Evolutionary conservation across 768 basidiomycete genomes (phyloP).

Genomic region (Amanita inopinata): DNA sequence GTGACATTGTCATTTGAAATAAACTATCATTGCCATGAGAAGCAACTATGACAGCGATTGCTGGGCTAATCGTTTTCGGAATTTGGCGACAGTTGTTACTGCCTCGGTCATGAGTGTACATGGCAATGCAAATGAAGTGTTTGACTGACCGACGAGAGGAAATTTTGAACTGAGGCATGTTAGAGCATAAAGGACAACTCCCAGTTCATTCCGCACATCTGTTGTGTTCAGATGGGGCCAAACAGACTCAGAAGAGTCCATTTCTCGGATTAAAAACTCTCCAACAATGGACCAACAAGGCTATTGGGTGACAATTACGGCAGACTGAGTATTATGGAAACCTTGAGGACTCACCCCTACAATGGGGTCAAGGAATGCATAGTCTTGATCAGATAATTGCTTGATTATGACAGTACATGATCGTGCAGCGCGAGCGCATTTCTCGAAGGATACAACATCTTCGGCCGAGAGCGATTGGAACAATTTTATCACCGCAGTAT

Average conservation of each 20-base stretch:
- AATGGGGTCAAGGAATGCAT: slow-evolving; percentile 67
- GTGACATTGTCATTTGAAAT: not conserved
- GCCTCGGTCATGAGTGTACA: slow-evolving; percentile 3
- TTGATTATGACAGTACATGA: slow-evolving; percentile 51
- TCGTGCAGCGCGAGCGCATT: slow-evolving; percentile 56
- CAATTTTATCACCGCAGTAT: slow-evolving; percentile 57
- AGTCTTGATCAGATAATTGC: slow-evolving; percentile 54
- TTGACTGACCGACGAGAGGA: slow-evolving; percentile 41
- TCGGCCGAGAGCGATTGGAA: slow-evolving; percentile 53
- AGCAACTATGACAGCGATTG: slow-evolving; percentile 5
- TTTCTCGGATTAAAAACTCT: slow-evolving; percentile 56
- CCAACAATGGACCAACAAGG: slow-evolving; percentile 66
- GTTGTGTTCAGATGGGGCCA: slow-evolving; percentile 51
- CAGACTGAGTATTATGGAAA: slow-evolving; percentile 12
- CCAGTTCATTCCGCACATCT: slow-evolving; percentile 55
- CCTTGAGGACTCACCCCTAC: slow-evolving; percentile 44
- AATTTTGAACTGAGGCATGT: slow-evolving; percentile 48
- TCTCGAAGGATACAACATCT: slow-evolving; percentile 52
- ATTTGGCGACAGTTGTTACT: slow-evolving; percentile 30
- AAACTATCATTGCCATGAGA: not conserved
- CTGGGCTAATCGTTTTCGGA: slow-evolving; percentile 32
- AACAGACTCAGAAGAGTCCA: slow-evolving; percentile 50
- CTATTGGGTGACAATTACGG: slow-evolving; percentile 25
- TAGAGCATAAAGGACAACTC: slow-evolving; percentile 54
- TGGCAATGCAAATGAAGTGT: not conserved